These are phyloP conservation scores for Lecanicillium sp. DNA, from an alignment of 2,329 filamentous ascomycete genomes.

Conservation along the genomic window DNA sequence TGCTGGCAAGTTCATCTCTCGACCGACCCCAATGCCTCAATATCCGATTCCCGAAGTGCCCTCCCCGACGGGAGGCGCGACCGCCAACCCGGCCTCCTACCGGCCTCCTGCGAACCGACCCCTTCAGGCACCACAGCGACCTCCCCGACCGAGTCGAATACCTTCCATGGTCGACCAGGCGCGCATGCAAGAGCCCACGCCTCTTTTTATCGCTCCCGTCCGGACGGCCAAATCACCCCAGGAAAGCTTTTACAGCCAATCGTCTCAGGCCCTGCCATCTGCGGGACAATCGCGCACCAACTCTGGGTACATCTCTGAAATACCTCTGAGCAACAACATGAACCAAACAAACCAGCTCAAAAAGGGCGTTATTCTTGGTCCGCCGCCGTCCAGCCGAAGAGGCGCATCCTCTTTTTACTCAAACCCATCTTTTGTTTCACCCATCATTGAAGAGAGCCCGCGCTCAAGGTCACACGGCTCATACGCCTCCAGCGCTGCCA, in stretches of 20 bases:
- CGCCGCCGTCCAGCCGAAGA: constrained; percentile 54
- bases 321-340: constrained; percentile 38
- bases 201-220: constrained; percentile 36
- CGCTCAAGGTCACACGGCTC: constrained; percentile 54
- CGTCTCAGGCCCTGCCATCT: background rate
- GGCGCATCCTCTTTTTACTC: constrained; percentile 62
- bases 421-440: constrained; percentile 61
- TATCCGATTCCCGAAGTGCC: constrained; percentile 45
- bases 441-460: constrained; percentile 67
- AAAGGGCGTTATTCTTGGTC: constrained; percentile 50
- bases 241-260: constrained; percentile 21
- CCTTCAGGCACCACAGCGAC: constrained; percentile 47
- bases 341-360: constrained; percentile 28
- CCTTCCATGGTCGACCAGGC: constrained; percentile 54
- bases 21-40: constrained; percentile 47
- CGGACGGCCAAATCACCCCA: constrained; percentile 29
- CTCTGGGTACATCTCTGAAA: constrained; percentile 52
- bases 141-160: constrained; percentile 53
- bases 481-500: constrained; percentile 65
- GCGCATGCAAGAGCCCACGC: constrained; percentile 49
- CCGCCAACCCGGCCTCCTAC: constrained; percentile 36
- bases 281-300: constrained; percentile 35
- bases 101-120: constrained; percentile 45
- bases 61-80: constrained; percentile 26
- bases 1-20: constrained; percentile 42